Evolutionary conservation across 73 alveolate genomes (phyloP).

Genomic region (Paramecium sexaurelia): DNA sequence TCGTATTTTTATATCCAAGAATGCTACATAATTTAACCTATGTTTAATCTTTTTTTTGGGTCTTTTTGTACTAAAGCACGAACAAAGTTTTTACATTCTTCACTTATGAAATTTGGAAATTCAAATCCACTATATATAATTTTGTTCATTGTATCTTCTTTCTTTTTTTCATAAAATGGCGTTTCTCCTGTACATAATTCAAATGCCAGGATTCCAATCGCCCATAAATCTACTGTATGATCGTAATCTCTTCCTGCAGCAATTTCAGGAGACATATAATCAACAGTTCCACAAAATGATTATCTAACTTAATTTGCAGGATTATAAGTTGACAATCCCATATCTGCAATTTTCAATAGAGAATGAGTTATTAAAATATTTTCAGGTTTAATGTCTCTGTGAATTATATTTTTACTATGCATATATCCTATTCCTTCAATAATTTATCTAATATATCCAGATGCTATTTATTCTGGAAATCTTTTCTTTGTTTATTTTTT

Average conservation of each 20-base stretch:
- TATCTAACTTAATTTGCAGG: constrained; percentile 73
- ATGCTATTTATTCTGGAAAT: constrained; percentile 64
- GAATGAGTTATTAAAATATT: constrained; percentile 67
- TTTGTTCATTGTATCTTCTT: constrained; percentile 51
- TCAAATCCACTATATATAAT: constrained; percentile 49
- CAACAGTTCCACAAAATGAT: constrained; percentile 96
- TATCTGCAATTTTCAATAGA: constrained; percentile 52
- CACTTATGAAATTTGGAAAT: constrained; percentile 42
- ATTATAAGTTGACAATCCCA: constrained; percentile 66
- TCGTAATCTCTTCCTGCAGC: constrained; percentile 86
- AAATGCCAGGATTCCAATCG: constrained; percentile 79
- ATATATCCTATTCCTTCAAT: constrained; percentile 69
- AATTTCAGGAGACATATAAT: constrained; percentile 95
- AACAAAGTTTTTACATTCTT: constrained; percentile 53
- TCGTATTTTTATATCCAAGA: constrained; percentile 64
- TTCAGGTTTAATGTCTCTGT: constrained; percentile 80
- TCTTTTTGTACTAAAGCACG: constrained; percentile 44
- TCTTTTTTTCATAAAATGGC: constrained; percentile 65
- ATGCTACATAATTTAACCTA: constrained; percentile 53
- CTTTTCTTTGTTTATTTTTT: constrained; percentile 65
- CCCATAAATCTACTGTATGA: constrained; percentile 93
- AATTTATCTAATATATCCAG: constrained; percentile 67
- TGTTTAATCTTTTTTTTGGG: constrained; percentile 59
- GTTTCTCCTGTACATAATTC: constrained; percentile 73
- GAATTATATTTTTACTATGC: constrained; percentile 71